Percentiles rank a stretch among this genome's conserved stretches.
Evolutionary conservation across 176 grass and related monocot genomes (phyloP).

Genomic region (Lolium multiflorum): DNA sequence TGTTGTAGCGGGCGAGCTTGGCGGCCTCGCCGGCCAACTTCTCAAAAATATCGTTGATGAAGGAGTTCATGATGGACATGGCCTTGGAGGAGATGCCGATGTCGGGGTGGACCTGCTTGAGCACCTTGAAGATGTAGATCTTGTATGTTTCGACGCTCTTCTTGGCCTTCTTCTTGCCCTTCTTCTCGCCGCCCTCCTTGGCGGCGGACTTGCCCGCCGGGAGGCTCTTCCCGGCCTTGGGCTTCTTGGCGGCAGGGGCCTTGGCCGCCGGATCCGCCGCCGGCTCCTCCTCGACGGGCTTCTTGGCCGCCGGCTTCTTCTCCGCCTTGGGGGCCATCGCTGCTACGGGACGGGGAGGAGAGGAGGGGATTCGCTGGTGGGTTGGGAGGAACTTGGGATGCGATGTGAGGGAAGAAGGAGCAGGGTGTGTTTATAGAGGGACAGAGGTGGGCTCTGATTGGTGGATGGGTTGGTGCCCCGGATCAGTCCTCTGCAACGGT

Average conservation of each 20-base stretch:
- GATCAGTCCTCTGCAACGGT: background rate
- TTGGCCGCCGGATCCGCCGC: no score
- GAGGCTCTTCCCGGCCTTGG: no score
- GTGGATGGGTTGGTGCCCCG: background rate
- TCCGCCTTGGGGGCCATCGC: slow-evolving; percentile 14
- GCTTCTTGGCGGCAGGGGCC: no score
- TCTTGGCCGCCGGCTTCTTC: slow-evolving; percentile 29
- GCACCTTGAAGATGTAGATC: slow-evolving; percentile 97
- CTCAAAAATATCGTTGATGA: slow-evolving; percentile 93
- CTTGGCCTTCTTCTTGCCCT: slow-evolving; percentile 50
- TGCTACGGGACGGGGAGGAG: background rate
- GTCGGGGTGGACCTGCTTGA: slow-evolving; percentile 92
- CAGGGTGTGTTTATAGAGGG: background rate
- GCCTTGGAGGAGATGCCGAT: slow-evolving; percentile 92
- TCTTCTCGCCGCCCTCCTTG: background rate
- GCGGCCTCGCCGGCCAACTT: slow-evolving; percentile 62
- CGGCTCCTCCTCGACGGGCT: background rate
- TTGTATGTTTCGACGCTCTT: slow-evolving; percentile 77
- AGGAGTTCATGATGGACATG: slow-evolving; percentile 96
- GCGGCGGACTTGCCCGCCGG: no score
- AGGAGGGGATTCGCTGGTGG: background rate
- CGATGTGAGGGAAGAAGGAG: background rate
- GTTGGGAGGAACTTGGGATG: background rate
- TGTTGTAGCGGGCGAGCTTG: slow-evolving; percentile 57
- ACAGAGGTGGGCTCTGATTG: background rate